These are phyloP conservation scores for Neurospora sp. DNA, from an alignment of 495 filamentous ascomycete genomes.

Conservation along the genomic window DNA sequence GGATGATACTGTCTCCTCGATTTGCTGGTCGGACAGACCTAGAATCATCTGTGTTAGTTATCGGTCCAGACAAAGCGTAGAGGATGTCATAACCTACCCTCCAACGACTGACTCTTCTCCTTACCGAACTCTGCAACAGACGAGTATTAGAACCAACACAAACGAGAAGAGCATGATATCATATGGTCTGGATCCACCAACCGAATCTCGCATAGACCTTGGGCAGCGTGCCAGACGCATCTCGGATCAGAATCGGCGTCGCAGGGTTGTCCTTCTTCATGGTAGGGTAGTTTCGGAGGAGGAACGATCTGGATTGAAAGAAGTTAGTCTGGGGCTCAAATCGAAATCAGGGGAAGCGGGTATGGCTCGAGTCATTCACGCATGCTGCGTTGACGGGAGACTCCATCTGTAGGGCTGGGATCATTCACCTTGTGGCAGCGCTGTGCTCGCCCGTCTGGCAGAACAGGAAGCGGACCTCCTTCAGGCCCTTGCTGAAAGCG, in stretches of 20 bases:
- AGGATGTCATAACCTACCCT: constrained; percentile 42
- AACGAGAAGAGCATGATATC: background rate
- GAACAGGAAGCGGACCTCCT: constrained; percentile 94
- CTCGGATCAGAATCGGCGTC: constrained; percentile 88
- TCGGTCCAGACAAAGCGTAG: background rate
- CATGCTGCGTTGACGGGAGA: background rate
- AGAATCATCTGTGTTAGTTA: constrained; percentile 10
- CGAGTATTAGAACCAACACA: background rate
- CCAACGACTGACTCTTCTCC: constrained; percentile 76
- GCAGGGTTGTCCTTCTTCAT: constrained; percentile 99
- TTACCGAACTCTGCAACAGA: constrained; percentile 59
- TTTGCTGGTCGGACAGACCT: constrained; percentile 85
- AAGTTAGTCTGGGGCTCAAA: background rate
- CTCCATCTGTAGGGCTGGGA: background rate
- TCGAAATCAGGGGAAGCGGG: background rate
- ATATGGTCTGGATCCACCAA: constrained; percentile 33
- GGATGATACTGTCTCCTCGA: constrained; percentile 76
- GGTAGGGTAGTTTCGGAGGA: constrained; percentile 84
- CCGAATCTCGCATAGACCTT: constrained; percentile 89
- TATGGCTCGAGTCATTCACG: background rate
- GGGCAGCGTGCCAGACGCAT: constrained; percentile 72
- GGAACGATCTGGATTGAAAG: constrained; percentile 60
- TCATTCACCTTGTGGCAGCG: constrained; percentile 64
- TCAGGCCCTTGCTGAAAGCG: constrained; percentile 74
- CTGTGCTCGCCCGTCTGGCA: constrained; percentile 89